Percentiles rank a stretch among this genome's conserved stretches.
These are phyloP conservation scores for Fusarium odoratissimum DNA, from an alignment of 2,329 filamentous ascomycete species.

Conservation along the genomic window DNA sequence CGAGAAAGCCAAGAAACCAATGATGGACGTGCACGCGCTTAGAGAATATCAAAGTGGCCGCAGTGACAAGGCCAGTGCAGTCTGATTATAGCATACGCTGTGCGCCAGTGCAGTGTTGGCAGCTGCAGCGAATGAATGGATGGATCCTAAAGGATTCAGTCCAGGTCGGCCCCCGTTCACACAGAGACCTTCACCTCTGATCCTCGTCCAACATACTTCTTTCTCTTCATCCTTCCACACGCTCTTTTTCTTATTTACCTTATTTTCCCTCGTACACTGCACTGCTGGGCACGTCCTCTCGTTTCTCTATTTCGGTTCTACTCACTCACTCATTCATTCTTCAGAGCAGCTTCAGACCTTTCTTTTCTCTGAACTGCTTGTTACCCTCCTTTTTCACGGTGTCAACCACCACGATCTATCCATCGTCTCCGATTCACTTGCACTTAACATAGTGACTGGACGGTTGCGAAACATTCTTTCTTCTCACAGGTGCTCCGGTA, in stretches of 20 bases:
- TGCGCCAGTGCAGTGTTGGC: constrained; percentile 1
- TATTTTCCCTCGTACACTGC: constrained; percentile 28
- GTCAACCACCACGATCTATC: constrained; percentile 36
- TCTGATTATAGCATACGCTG: constrained; percentile 2
- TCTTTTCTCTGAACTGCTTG: constrained; percentile 42
- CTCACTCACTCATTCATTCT: constrained; percentile 20
- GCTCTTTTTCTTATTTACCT: constrained; percentile 26
- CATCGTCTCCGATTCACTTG: constrained; percentile 35
- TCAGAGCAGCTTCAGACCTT: constrained; percentile 33
- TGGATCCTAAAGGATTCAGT: constrained; percentile 8
- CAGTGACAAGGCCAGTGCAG: not conserved
- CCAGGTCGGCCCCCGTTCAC: constrained; percentile 32
- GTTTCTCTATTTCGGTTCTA: constrained; percentile 35
- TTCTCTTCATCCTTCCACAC: constrained; percentile 39
- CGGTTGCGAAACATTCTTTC: constrained; percentile 44
- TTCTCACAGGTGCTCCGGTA: constrained; percentile 51
- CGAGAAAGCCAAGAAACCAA: constrained; percentile 6
- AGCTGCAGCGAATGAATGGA: not conserved
- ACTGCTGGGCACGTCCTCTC: constrained; percentile 53
- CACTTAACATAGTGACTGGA: constrained; percentile 15
- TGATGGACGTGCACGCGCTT: constrained; percentile 18
- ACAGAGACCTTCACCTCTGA: constrained; percentile 38
- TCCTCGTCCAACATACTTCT: constrained; percentile 38
- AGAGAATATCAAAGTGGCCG: constrained; percentile 2
- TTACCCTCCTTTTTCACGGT: constrained; percentile 46